Percentiles rank a stretch among this genome's conserved stretches.
Conservation (phyloP, 78 protist species). For the Polysphondylium violaceum region DNA sequence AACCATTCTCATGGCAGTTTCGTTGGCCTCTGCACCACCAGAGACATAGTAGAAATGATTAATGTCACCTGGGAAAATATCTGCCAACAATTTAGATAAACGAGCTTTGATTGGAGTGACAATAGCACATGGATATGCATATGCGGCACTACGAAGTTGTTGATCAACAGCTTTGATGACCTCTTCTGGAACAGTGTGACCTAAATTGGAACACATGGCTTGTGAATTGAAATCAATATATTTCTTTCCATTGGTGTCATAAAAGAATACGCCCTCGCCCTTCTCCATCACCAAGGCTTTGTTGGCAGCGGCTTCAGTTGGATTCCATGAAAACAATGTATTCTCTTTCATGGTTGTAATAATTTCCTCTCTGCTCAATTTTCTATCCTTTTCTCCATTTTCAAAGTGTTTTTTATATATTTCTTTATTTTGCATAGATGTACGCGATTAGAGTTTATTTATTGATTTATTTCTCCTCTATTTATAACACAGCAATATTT, state of each 20-base stretch:
- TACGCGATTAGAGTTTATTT: too few species aligned
- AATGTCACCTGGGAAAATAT: constrained; percentile 81
- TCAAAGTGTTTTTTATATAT: constrained; percentile 56
- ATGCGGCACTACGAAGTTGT: constrained; percentile 60
- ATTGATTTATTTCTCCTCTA: too few species aligned
- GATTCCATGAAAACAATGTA: constrained; percentile 79
- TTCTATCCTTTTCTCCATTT: constrained; percentile 36
- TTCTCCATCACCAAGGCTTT: constrained; percentile 58
- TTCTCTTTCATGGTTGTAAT: constrained; percentile 30
- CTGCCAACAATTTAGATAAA: constrained; percentile 69
- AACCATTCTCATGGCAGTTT: constrained; percentile 85
- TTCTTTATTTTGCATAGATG: too few species aligned
- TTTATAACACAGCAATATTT: too few species aligned
- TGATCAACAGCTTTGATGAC: constrained; percentile 61
- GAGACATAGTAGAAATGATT: constrained; percentile 61
- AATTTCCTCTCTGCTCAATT: constrained; percentile 23
- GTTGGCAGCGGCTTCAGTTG: constrained; percentile 52
- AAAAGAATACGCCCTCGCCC: constrained; percentile 82
- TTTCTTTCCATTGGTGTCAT: constrained; percentile 73
- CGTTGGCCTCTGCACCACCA: constrained; percentile 86
- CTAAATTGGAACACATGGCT: constrained; percentile 84
- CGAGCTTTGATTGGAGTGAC: constrained; percentile 66
- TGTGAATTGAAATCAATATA: constrained; percentile 85
- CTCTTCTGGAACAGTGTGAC: constrained; percentile 73
- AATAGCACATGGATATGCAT: constrained; percentile 77